These are phyloP conservation scores for Fusarium anguioides DNA, from an alignment of 2,329 filamentous ascomycete genomes.

Conservation along the genomic window DNA sequence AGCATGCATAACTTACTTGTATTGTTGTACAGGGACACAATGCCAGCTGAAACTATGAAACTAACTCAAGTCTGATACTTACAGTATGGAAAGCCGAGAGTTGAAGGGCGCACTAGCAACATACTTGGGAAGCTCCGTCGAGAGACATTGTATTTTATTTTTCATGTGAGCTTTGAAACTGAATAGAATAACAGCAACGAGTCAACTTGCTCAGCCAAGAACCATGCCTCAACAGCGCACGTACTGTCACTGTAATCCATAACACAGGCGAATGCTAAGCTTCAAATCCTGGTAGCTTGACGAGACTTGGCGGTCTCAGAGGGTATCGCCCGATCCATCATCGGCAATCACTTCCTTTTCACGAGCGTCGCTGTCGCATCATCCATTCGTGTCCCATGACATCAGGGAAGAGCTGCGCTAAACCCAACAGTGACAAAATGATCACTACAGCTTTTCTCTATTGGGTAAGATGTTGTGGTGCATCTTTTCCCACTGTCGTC, in stretches of 20 bases:
- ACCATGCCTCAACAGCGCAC: slow-evolving; percentile 3
- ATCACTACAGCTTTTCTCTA: slow-evolving; percentile 17
- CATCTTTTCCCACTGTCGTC: slow-evolving; percentile 28
- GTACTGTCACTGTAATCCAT: neutral
- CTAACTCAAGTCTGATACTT: slow-evolving; percentile 10
- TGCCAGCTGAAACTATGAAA: slow-evolving; percentile 30
- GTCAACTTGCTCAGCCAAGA: neutral
- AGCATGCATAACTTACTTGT: neutral
- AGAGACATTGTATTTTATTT: neutral
- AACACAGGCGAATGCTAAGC: slow-evolving; percentile 5
- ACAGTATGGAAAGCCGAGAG: slow-evolving; percentile 3
- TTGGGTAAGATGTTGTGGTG: slow-evolving; percentile 26
- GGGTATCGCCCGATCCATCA: slow-evolving; percentile 18
- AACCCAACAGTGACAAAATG: slow-evolving; percentile 5
- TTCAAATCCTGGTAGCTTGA: slow-evolving; percentile 9
- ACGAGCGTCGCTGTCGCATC: slow-evolving; percentile 27
- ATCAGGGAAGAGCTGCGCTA: slow-evolving; percentile 30
- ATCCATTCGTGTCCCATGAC: slow-evolving; percentile 30
- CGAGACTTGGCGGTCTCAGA: slow-evolving; percentile 16
- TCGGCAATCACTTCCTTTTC: slow-evolving; percentile 27
- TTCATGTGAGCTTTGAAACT: neutral
- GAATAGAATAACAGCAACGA: neutral
- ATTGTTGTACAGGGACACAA: too few relatives aligned
- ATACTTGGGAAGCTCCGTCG: slow-evolving; percentile 8
- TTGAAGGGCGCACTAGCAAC: slow-evolving; percentile 3